Evolutionary conservation across 2,329 filamentous ascomycete genomes (phyloP).

Genomic region (Zasmidium angulare): DNA sequence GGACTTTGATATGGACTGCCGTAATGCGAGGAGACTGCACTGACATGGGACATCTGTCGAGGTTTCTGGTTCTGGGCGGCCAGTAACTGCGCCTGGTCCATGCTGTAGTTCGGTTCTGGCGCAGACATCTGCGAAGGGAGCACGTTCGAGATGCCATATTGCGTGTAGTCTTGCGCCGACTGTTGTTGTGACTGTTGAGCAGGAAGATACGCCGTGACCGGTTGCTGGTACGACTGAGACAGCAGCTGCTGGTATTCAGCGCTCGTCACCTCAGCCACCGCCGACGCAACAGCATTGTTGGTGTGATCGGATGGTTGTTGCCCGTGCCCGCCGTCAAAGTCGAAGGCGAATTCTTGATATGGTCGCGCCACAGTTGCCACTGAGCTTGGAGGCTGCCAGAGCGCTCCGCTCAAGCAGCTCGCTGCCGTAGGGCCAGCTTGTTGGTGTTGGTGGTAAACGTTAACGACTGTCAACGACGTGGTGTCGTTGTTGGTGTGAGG

Average conservation of each 20-base stretch:
- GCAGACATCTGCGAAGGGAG: constrained; percentile 30
- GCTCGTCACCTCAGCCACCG: constrained; percentile 21
- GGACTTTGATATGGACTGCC: constrained; percentile 32
- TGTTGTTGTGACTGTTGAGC: constrained; percentile 17
- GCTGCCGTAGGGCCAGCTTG: constrained; percentile 46
- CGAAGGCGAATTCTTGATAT: constrained; percentile 48
- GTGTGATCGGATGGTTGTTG: constrained; percentile 40
- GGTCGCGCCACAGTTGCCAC: constrained; percentile 51
- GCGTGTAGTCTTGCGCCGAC: constrained; percentile 24
- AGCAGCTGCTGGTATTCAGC: constrained; percentile 30
- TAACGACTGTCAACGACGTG: constrained; percentile 23
- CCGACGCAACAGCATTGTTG: constrained; percentile 16
- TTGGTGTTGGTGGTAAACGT: constrained; percentile 32
- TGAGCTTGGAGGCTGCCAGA: constrained; percentile 53
- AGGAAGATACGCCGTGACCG: constrained; percentile 13
- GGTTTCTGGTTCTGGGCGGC: constrained; percentile 29
- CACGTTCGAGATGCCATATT: constrained; percentile 30
- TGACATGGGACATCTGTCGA: constrained; percentile 20
- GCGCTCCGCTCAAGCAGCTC: constrained; percentile 51
- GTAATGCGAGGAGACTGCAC: constrained; percentile 29
- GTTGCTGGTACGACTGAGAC: constrained; percentile 24
- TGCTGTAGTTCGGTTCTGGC: constrained; percentile 27
- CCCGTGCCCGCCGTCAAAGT: constrained; percentile 42
- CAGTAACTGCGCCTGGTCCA: constrained; percentile 30
- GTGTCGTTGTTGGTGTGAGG: constrained; percentile 6